Evolutionary conservation across 805 yeast genomes (phyloP).

Genomic region (Candida oleophila): DNA sequence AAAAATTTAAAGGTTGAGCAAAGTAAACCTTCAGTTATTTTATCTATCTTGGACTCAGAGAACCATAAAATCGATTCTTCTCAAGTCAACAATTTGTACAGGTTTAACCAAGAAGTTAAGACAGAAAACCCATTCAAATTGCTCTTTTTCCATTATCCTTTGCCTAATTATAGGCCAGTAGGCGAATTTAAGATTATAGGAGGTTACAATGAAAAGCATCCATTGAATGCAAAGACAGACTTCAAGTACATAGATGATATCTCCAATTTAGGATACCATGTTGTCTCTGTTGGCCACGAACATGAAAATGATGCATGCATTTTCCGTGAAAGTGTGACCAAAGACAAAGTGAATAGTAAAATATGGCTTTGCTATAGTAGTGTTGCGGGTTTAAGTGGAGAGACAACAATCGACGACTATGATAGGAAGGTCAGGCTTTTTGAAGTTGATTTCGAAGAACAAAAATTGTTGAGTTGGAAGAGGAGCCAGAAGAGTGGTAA

Average conservation of each 20-base stretch:
- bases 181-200: slow-evolving; percentile 42
- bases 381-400: slow-evolving; percentile 37
- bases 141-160: slow-evolving; percentile 39
- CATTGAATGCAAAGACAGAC: slow-evolving; percentile 28
- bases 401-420: slow-evolving; percentile 22
- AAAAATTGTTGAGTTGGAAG: slow-evolving; percentile 38
- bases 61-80: slow-evolving; percentile 25
- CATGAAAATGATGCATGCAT: slow-evolving; percentile 45
- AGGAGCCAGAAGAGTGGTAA: slow-evolving; percentile 21
- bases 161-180: slow-evolving; percentile 41
- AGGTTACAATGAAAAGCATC: slow-evolving; percentile 35
- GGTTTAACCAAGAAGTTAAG: slow-evolving; percentile 16
- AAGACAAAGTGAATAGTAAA: slow-evolving; percentile 8
- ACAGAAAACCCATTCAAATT: slow-evolving; percentile 22
- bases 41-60: slow-evolving; percentile 36
- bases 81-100: slow-evolving; percentile 34
- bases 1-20: background rate
- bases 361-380: slow-evolving; percentile 42
- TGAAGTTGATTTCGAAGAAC: slow-evolving; percentile 27
- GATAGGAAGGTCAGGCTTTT: slow-evolving; percentile 35
- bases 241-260: slow-evolving; percentile 32
- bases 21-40: slow-evolving; percentile 18
- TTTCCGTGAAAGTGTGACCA: slow-evolving; percentile 16
- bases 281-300: slow-evolving; percentile 42
- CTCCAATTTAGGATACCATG: slow-evolving; percentile 33